A percentile compares a stretch with the other conserved stretches of the same genome.
Conservation (phyloP, 1,284 basidiomycete genomes). For the Rhodotorula sp. region DNA sequence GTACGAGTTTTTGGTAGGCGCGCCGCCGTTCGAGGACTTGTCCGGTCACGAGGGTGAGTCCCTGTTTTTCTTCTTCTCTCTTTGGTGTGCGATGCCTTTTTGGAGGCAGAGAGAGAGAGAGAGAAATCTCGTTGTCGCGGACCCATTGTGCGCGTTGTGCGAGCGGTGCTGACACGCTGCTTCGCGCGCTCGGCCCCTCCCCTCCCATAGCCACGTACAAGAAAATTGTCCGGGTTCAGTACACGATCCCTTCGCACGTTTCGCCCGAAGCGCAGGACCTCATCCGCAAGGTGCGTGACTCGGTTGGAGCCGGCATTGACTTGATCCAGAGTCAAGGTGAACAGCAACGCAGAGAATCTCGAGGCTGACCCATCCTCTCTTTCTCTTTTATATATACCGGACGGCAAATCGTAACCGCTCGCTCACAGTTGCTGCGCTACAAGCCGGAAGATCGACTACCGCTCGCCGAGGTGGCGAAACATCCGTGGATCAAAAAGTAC, state of each 20-base stretch:
- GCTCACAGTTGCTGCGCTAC: conserved; percentile 74
- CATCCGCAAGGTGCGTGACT: conserved; percentile 57
- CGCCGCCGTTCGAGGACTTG: conserved; percentile 91
- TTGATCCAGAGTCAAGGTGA: too few species aligned
- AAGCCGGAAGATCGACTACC: conserved; percentile 80
- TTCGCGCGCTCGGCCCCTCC: conserved; percentile 7
- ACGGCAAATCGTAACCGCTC: conserved; percentile 43
- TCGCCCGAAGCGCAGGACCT: conserved; percentile 67
- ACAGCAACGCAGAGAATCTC: too few species aligned
- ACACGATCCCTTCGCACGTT: conserved; percentile 66
- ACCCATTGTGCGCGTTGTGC: too few species aligned
- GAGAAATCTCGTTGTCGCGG: too few species aligned
- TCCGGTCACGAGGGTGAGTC: conserved; percentile 66
- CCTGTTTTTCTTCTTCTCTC: not conserved
- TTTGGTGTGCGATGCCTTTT: too few species aligned
- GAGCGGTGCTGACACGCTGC: not conserved
- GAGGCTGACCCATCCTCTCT: not conserved
- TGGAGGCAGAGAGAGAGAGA: too few species aligned
- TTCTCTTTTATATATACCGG: not conserved
- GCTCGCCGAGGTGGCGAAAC: conserved; percentile 73
- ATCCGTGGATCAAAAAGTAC: conserved; percentile 92
- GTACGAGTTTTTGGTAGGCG: conserved; percentile 91
- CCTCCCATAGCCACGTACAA: conserved; percentile 74
- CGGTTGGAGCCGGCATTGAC: not conserved
- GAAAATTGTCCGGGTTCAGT: conserved; percentile 77